Base-by-base conservation (phyloP, 2,329 filamentous ascomycete species). In the Onygenales sp. region DNA sequence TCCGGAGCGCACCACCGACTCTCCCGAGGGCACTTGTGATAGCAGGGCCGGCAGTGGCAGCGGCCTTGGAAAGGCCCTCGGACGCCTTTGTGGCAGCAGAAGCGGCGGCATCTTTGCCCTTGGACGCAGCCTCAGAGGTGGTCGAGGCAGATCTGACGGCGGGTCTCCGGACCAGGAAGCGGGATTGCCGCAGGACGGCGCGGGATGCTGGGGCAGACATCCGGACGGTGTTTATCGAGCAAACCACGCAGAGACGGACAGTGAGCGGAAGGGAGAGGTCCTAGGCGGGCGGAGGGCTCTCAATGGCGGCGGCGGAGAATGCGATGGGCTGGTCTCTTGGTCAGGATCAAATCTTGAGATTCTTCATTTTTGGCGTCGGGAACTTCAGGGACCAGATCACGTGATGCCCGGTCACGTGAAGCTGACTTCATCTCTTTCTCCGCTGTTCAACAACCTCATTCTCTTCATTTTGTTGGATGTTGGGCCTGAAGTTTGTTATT, bases 61-160 rank as follows among this genome's bases (percentile, higher is more conserved):
- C 79, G 65, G 93, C 91, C 67, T 84, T 84, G 63, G 87, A 88
- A 52, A 96, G 82, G 59, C 90, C 89, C 74, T 95, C 80, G 60
- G 84, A 80, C 55, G 89, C 90, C 79, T 89, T 89, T 32, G 72
- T 70, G 21, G 66, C 67, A 53, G 67, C 63, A 46, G 69, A 67
- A 44, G 71, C 67, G 42, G 70, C 71, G 52, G 67, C 60, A 57
- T 76, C 71, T 61, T 72, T 67, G 46, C 72, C 70, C 65, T 75
- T 76, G 51, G 66, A 64, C 53, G 73, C 72, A 49, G 70, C 67
- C 58, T 75, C 70, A 42, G 71, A 66, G 56, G 71, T 69, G 52
- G 72, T 72, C 51, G 74, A 76, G 59, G 74, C 70, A 63, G 75
- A 67, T 68, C 74, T 71, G 64, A 73, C 67, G 57, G 66, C 66